These are phyloP conservation scores for Phanerochaete sordida DNA, from an alignment of 768 basidiomycete species.

Conservation along the genomic window DNA sequence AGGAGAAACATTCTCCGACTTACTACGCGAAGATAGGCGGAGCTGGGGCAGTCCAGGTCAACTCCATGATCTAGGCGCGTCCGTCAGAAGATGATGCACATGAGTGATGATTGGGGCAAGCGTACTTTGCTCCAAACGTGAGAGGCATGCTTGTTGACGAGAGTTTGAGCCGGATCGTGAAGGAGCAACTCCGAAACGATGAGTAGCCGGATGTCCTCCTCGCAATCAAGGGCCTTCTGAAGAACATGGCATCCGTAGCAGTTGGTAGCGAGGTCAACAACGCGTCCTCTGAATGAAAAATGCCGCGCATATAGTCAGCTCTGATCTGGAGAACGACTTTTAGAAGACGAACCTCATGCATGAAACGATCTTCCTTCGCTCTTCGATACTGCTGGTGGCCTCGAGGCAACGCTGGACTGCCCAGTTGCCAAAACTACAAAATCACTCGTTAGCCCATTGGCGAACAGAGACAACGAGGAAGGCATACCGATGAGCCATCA, in stretches of 20 bases:
- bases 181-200: conserved; percentile 84
- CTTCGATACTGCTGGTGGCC: conserved; percentile 69
- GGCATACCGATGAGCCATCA: conserved; percentile 83
- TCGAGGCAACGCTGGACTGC: conserved; percentile 86
- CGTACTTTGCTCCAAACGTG: conserved; percentile 89
- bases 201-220: conserved; percentile 78
- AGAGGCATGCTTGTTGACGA: conserved; percentile 88
- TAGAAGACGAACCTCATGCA: conserved; percentile 68
- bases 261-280: conserved; percentile 85
- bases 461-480: too few species aligned
- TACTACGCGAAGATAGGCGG: conserved; percentile 88
- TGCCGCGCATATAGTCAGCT: neutral
- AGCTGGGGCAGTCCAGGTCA: conserved; percentile 82
- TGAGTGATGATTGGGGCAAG: neutral
- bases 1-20: conserved; percentile 27
- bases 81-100: neutral
- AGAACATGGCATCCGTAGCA: conserved; percentile 89
- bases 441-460: too few species aligned
- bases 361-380: conserved; percentile 75
- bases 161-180: conserved; percentile 80
- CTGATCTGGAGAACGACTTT: neutral
- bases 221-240: conserved; percentile 87
- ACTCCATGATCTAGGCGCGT: conserved; percentile 72
- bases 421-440: conserved; percentile 85
- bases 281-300: conserved; percentile 55